Percentiles rank a stretch among this genome's conserved stretches.
These are phyloP conservation scores for Sophora flavescens DNA, from an alignment of 306 rosid genomes.

Conservation along the genomic window DNA sequence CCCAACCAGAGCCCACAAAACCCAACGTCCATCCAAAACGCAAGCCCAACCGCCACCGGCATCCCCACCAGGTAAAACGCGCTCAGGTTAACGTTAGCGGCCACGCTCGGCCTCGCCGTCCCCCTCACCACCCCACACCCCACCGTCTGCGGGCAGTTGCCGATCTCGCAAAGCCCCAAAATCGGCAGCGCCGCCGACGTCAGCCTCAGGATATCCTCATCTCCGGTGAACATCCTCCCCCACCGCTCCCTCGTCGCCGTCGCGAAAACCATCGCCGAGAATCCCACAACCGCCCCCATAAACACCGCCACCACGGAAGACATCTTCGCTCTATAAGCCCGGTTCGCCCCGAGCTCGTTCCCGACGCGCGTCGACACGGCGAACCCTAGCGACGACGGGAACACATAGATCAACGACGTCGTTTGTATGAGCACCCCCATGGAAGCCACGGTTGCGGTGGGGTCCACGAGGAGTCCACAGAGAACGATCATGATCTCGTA, in stretches of 20 bases:
- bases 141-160: conserved; percentile 96
- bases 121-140: conserved; percentile 90
- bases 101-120: conserved; percentile 82
- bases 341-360: conserved; percentile 78
- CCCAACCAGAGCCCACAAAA: conserved; percentile 96
- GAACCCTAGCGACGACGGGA: conserved; percentile 80
- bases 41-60: conserved; percentile 94
- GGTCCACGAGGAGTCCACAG: conserved; percentile 78
- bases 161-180: conserved; percentile 90
- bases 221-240: conserved; percentile 78
- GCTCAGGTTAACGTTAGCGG: conserved; percentile 80
- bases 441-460: conserved; percentile 83
- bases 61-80: conserved; percentile 90
- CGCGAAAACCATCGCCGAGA: conserved; percentile 68
- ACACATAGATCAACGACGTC: conserved; percentile 84
- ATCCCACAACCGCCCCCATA: conserved; percentile 62
- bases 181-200: conserved; percentile 81
- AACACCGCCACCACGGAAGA: conserved; percentile 70
- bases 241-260: conserved; percentile 62
- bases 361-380: conserved; percentile 94
- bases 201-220: conserved; percentile 63
- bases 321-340: conserved; percentile 53
- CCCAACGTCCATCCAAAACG: conserved; percentile 63
- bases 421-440: conserved; percentile 95
- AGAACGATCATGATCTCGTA: conserved; percentile 93